Base-by-base conservation (phyloP, 2,329 filamentous ascomycete genomes). In the Pseudogymnoascus sp. region DNA sequence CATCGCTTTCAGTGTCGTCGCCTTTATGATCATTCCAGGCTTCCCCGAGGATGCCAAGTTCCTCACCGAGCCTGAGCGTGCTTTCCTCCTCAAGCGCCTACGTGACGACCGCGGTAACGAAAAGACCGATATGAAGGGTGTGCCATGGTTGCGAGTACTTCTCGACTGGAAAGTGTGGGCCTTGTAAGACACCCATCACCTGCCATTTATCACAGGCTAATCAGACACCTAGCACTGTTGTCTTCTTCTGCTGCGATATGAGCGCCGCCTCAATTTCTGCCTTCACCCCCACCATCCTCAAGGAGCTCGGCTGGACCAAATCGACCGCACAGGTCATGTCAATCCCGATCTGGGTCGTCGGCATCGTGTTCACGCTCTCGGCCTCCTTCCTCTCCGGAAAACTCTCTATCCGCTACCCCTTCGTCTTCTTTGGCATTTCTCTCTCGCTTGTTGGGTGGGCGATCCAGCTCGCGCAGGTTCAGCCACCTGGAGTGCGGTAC, bases 251-350 rank as follows among this genome's bases (percentile, higher is more conserved):
- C 43, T 69, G 73, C 40, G 74, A 73, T 7, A 71, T 73, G 6
- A 74, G 73, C 1, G 72, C 74, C 3, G 75, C 75, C 37, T 72
- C 72, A 5, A 72, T 73, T 6, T 65, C 69, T 3, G 68, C 69
- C 34, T 76, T 76, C 67, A 72, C 72, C 18, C 74, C 73, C 1
- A 73, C 72, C 9, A 75, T 76, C 49, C 66, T 76, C 25, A 70
- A 69, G 40, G 71, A 72, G 43, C 66, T 76, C 2, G 73, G 73
- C 1, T 76, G 73, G 68, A 68, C 66, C 6, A 67, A 70, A 2
- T 67, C 71, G 59, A 63, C 69, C 37, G 72, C 72, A 21, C 75
- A 76, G 63, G 68, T 75, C 34, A 72, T 75, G 62, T 72, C 69
- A 56, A 75, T 76, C 38, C 75, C 75, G 1, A 68, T 75, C 65